Conservation (phyloP, 441 rosid genomes). For the Biscutella auriculata region DNA sequence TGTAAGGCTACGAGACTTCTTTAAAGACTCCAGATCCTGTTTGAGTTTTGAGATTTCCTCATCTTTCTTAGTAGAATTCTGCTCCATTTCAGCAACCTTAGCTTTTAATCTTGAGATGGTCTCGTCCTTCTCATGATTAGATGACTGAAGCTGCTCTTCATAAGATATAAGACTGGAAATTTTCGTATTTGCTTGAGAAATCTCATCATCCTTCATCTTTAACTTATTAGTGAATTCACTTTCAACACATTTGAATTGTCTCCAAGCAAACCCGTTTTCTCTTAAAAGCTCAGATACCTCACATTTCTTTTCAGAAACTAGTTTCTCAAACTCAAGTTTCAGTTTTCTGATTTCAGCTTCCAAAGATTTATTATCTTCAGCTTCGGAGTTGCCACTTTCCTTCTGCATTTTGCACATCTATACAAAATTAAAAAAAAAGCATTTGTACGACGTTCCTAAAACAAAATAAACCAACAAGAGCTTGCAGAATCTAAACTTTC, state of each 20-base stretch:
- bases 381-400: constrained; percentile 6
- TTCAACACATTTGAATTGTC: constrained; percentile 50
- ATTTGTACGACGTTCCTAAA: background rate
- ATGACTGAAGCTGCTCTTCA: constrained; percentile 45
- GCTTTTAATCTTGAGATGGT: constrained; percentile 32
- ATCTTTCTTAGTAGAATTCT: constrained; percentile 25
- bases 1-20: constrained; percentile 29
- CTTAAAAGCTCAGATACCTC: constrained; percentile 43
- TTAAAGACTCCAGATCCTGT: constrained; percentile 33
- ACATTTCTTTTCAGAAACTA: constrained; percentile 31
- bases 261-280: constrained; percentile 65
- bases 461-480: background rate
- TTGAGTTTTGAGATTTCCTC: constrained; percentile 37
- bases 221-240: constrained; percentile 37
- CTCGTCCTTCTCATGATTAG: constrained; percentile 51
- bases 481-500: background rate
- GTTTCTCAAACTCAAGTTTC: constrained; percentile 33
- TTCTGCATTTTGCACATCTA: background rate
- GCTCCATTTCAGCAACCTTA: constrained; percentile 42
- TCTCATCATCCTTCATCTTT: constrained; percentile 44
- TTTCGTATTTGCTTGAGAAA: constrained; percentile 37
- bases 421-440: background rate
- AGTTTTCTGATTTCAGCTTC: constrained; percentile 36
- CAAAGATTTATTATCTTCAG: background rate
- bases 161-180: constrained; percentile 41